A percentile compares a stretch with the other conserved stretches of the same genome.
Conservation (phyloP, 148 eudicot species). For the Rhododendron griersonianum region DNA sequence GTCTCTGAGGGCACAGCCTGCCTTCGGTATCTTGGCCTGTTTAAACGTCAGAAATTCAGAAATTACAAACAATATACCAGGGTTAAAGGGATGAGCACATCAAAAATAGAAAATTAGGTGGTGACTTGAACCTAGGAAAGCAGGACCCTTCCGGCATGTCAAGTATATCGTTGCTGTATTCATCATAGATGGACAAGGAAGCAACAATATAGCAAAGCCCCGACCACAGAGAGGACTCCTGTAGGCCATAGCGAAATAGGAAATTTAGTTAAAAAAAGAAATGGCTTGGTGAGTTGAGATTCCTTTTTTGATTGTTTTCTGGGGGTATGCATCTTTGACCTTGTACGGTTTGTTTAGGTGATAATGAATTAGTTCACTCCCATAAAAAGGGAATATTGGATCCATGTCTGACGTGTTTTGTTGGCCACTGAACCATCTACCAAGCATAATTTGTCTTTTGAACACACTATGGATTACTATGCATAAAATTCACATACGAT, state of each 20-base stretch:
- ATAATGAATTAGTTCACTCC: neutral
- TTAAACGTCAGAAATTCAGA: constrained; percentile 2
- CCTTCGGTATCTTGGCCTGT: constrained; percentile 71
- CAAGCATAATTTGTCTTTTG: neutral
- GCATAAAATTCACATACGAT: neutral
- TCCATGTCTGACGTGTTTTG: neutral
- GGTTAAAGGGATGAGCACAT: neutral
- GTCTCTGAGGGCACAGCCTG: constrained; percentile 25
- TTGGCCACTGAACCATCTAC: neutral
- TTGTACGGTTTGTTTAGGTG: neutral
- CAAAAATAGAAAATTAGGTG: neutral
- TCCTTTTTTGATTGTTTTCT: neutral
- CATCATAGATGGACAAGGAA: constrained; percentile 77
- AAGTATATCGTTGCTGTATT: constrained; percentile 86
- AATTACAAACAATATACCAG: neutral
- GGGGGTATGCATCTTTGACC: neutral
- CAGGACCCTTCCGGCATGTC: constrained; percentile 95
- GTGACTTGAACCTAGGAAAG: constrained; percentile 64
- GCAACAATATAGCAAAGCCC: constrained; percentile 75
- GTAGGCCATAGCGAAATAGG: constrained; percentile 14
- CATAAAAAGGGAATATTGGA: neutral
- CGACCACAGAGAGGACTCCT: constrained; percentile 83
- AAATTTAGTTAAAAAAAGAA: neutral
- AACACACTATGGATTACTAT: neutral
- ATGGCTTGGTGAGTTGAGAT: neutral